phyloP scores from a whole-genome alignment of 495 filamentous ascomycete species.

The Penicillium coprophilum region DNA sequence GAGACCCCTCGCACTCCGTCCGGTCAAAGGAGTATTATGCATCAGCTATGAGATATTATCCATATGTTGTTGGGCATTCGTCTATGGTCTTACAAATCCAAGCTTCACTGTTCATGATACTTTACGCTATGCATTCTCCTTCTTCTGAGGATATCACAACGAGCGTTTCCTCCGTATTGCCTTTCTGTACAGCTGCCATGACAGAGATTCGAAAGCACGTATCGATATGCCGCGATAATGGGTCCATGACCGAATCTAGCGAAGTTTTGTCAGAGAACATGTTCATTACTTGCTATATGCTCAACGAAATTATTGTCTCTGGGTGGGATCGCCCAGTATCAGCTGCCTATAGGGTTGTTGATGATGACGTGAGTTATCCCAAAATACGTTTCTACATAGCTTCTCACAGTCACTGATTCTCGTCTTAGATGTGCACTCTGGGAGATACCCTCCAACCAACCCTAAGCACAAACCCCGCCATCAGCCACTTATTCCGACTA shows the following conservation, averaged over 20 bases:
- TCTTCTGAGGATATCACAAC: constrained; percentile 34
- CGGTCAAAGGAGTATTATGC: constrained; percentile 31
- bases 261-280: constrained; percentile 30
- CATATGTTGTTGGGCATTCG: constrained; percentile 29
- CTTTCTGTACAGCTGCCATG: constrained; percentile 35
- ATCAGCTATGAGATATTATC: constrained; percentile 33
- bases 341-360: constrained; percentile 27
- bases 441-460: constrained; percentile 30
- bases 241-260: constrained; percentile 12
- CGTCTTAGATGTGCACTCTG: constrained; percentile 25
- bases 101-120: constrained; percentile 35
- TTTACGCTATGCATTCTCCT: constrained; percentile 37
- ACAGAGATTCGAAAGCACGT: constrained; percentile 29
- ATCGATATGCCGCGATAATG: constrained; percentile 12
- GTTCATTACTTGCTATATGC: constrained; percentile 39
- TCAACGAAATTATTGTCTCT: constrained; percentile 36
- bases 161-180: constrained; percentile 33
- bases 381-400: neutral
- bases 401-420: constrained; percentile 2
- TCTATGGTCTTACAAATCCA: constrained; percentile 35
- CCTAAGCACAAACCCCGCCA: constrained; percentile 24
- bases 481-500: constrained; percentile 31
- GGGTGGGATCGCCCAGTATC: constrained; percentile 37
- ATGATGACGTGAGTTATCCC: constrained; percentile 32
- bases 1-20: constrained; percentile 21